These are phyloP conservation scores for Thalassiosira oceanica DNA, from an alignment of 352 stramenopile species.

Conservation along the genomic window DNA sequence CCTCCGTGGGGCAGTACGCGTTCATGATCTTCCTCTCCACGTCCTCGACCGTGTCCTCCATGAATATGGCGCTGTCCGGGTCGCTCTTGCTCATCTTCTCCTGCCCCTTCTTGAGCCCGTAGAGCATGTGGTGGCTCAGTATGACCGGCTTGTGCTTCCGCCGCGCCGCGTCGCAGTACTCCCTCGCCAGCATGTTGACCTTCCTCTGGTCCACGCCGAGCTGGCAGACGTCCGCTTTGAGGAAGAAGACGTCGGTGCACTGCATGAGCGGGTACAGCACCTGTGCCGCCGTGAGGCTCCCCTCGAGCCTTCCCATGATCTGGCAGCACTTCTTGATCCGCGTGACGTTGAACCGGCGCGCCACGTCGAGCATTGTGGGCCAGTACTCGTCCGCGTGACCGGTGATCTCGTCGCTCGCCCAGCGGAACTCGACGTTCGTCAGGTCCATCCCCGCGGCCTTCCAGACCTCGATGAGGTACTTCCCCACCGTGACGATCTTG, in stretches of 20 bases:
- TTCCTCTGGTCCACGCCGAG: constrained; percentile 99
- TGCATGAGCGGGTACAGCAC: constrained; percentile 98
- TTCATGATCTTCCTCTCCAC: constrained; percentile 90
- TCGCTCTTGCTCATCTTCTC: constrained; percentile 99
- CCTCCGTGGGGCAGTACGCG: no score
- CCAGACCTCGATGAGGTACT: constrained; percentile 99
- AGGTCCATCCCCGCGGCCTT: constrained; percentile 99
- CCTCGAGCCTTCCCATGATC: constrained; percentile 97
- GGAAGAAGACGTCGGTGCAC: constrained; percentile 99
- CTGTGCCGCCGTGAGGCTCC: constrained; percentile 88
- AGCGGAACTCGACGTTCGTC: constrained; percentile 97
- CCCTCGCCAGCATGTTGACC: constrained; percentile 96
- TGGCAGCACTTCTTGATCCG: constrained; percentile 98
- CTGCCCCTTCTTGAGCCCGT: constrained; percentile 91
- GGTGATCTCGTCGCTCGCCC: constrained; percentile 93
- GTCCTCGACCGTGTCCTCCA: constrained; percentile 96
- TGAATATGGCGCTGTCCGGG: constrained; percentile 96
- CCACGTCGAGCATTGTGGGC: constrained; percentile 82
- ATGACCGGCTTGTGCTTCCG: constrained; percentile 96
- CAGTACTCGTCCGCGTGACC: constrained; percentile 78
- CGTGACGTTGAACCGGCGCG: constrained; percentile 81
- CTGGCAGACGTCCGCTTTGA: constrained; percentile 99
- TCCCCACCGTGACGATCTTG: constrained; percentile 89
- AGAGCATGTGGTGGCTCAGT: constrained; percentile 98
- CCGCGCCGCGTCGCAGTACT: constrained; percentile 97